phyloP scores from a whole-genome alignment of 2,329 filamentous ascomycete species.

The Huntiella abstrusa region DNA sequence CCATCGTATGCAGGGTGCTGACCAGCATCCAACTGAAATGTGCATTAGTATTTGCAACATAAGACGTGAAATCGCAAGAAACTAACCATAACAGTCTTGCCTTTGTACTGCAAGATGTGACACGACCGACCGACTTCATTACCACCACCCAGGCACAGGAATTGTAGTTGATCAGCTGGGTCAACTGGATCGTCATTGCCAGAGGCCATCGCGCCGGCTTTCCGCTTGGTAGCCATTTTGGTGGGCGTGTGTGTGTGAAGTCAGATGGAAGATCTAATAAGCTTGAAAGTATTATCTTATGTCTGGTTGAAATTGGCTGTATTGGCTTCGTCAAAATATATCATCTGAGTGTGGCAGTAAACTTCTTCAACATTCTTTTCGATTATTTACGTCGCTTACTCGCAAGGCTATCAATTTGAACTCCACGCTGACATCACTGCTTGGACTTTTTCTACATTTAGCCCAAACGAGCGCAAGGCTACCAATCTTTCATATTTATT shows the following conservation, averaged over 20 bases:
- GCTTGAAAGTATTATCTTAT: no score
- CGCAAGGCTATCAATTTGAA: constrained; percentile 1
- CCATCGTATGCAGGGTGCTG: constrained; percentile 95
- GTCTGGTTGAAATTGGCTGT: no score
- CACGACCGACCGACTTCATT: constrained; percentile 96
- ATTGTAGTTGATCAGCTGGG: constrained; percentile 83
- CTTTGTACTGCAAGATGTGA: constrained; percentile 97
- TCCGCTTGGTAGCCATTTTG: constrained; percentile 82
- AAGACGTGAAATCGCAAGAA: neutral
- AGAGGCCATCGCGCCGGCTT: constrained; percentile 29
- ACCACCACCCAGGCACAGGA: constrained; percentile 80
- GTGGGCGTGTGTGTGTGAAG: neutral
- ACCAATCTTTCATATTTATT: neutral
- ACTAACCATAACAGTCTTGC: constrained; percentile 90
- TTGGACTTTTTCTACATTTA: neutral
- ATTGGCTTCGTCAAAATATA: no score
- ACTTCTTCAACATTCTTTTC: no score
- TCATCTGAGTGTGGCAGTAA: no score
- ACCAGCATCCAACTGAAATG: constrained; percentile 68
- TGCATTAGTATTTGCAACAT: constrained; percentile 13
- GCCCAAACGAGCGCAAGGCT: constrained; percentile 3
- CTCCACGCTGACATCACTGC: no score
- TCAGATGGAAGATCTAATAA: no score
- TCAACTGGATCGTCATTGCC: constrained; percentile 67
- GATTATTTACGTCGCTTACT: no score